Base-by-base conservation (phyloP, 805 yeast species). In the Saturnispora ahearnii region DNA sequence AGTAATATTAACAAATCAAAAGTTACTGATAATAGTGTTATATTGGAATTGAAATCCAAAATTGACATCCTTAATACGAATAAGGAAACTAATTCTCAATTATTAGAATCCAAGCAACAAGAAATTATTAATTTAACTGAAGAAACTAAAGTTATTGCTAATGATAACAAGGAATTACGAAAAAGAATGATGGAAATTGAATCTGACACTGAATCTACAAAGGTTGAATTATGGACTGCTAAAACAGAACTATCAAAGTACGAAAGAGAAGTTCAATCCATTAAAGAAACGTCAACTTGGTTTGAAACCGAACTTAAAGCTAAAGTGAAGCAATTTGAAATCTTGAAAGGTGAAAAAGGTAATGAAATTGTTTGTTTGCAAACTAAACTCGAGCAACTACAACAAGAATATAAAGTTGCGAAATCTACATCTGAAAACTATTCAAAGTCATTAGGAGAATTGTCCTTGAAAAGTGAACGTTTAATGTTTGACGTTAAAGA, bases 401-500 rank as follows among this genome's bases (percentile, higher is more conserved):
- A 61, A 33, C 62, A 71, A 24, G 66, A 71, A 9, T 58, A 58
- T 32, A 49, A 54, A 11, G 52, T 65, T 3, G 54, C 64, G 2
- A 58, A 59, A 18, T 37, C 57, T 3, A 55, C 68, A 0, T 60
- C 62, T 41, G 69, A 69, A 5, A 59, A 61, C 15, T 53, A 76
- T 22, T 48, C 62, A 2, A 60, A 63, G 2, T 67, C 73, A 37
- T 60, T 72, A 37, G 62, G 66, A 3, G 70, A 71, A 2, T 56
- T 70, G 4, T 62, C 73, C 1, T 51, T 63, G 7, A 65, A 65
- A 44, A 60, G 74, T 54, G 74, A 81, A 52, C 63, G 69, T 44
- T 59, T 77, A 5, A 60, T 76, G 28, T 55, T 69, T 1, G 70
- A 76, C 49, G 62, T 79, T 26, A 77, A 76, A 54, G 66, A 71